phyloP scores from a whole-genome alignment of 2,329 filamentous ascomycete genomes.

The Aspergillus sp. region DNA sequence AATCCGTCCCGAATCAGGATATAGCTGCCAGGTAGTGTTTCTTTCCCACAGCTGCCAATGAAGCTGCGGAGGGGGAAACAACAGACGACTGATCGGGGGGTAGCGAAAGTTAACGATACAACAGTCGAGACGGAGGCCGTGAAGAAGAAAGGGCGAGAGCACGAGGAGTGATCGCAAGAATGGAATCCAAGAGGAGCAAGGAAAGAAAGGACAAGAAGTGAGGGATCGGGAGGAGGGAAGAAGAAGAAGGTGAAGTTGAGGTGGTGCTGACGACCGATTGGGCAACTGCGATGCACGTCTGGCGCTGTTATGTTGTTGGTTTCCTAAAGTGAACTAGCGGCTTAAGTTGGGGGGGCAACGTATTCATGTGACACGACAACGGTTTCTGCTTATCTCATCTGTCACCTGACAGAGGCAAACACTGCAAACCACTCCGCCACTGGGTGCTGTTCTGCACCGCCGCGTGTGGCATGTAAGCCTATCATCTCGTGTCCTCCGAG shows the following conservation, averaged over 20 bases:
- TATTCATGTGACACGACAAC: background rate
- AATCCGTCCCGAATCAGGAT: constrained; percentile 11
- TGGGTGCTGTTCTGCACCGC: too few relatives aligned
- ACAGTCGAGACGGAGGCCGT: constrained; percentile 1
- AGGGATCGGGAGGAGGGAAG: constrained; percentile 8
- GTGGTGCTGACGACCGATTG: constrained; percentile 22
- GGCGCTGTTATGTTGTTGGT: constrained; percentile 35
- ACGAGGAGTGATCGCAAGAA: background rate
- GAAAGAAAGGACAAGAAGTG: constrained; percentile 6
- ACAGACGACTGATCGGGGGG: constrained; percentile 4
- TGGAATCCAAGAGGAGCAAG: background rate
- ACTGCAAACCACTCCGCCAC: too few relatives aligned
- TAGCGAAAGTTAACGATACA: constrained; percentile 19
- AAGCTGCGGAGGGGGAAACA: constrained; percentile 2
- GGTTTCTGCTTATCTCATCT: too few relatives aligned
- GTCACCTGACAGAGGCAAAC: too few relatives aligned
- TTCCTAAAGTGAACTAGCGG: constrained; percentile 24
- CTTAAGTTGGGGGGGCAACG: constrained; percentile 27
- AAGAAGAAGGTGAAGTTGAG: constrained; percentile 12
- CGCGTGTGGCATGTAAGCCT: too few relatives aligned
- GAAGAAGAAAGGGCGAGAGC: constrained; percentile 4
- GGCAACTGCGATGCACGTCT: constrained; percentile 27
- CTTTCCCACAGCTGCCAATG: background rate
- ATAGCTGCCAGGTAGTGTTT: constrained; percentile 1
- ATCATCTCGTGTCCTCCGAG: too few relatives aligned